These are phyloP conservation scores for Lophium mytilinum DNA, from an alignment of 495 filamentous ascomycete species.

Conservation along the genomic window DNA sequence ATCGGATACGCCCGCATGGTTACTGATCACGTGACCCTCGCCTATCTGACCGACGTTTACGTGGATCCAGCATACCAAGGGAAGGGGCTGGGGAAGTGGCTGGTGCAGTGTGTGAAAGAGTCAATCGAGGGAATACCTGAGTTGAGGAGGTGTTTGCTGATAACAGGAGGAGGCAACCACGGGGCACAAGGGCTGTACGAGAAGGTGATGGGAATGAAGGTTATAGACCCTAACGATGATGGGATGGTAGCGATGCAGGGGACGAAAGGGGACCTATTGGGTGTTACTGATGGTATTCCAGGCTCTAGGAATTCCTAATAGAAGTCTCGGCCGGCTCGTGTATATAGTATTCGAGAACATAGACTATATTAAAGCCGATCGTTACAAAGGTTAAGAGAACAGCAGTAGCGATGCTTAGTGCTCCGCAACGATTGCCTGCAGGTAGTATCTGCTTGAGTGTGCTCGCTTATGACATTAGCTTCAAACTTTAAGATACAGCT, in stretches of 20 bases:
- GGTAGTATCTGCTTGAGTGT: too few relatives aligned
- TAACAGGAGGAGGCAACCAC: slow-evolving; percentile 4
- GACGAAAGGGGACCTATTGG: slow-evolving; percentile 1
- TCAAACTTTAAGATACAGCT: too few relatives aligned
- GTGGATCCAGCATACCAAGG: slow-evolving; percentile 48
- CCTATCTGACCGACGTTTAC: slow-evolving; percentile 65
- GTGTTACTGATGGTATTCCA: too few relatives aligned
- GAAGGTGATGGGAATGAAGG: slow-evolving; percentile 17
- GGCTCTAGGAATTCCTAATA: too few relatives aligned
- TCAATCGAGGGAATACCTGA: slow-evolving; percentile 46
- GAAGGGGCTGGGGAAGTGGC: slow-evolving; percentile 54
- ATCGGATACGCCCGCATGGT: slow-evolving; percentile 57
- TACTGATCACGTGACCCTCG: slow-evolving; percentile 57
- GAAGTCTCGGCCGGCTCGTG: too few relatives aligned
- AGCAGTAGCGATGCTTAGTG: too few relatives aligned
- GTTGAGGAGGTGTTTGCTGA: slow-evolving; percentile 39
- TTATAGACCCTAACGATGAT: not conserved
- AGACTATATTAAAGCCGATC: too few relatives aligned
- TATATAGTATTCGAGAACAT: too few relatives aligned
- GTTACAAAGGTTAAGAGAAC: too few relatives aligned
- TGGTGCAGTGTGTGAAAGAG: slow-evolving; percentile 52
- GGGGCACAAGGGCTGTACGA: slow-evolving; percentile 8
- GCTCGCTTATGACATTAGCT: too few relatives aligned
- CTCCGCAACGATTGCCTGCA: too few relatives aligned
- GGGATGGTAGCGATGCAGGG: slow-evolving; percentile 12